phyloP scores from a whole-genome alignment of 73 alveolate genomes.

The Tetrahymena malaccensis region DNA sequence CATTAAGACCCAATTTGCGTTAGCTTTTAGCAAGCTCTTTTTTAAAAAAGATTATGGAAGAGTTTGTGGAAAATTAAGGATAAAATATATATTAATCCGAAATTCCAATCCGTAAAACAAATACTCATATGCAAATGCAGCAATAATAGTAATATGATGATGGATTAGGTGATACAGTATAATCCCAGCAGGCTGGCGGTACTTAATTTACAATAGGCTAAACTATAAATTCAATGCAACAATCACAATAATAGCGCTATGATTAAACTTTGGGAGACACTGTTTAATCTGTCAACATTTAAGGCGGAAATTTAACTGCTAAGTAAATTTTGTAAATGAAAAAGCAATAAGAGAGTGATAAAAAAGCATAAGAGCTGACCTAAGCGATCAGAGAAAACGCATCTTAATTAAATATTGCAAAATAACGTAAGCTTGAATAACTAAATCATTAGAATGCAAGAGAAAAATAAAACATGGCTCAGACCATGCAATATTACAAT shows the following conservation, averaged over 20 bases:
- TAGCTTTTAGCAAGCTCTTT: slow-evolving; percentile 7
- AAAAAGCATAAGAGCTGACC: neutral
- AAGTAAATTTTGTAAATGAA: neutral
- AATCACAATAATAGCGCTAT: neutral
- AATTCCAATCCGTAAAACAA: neutral
- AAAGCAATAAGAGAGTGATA: neutral
- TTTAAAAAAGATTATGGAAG: neutral
- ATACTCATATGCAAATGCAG: neutral
- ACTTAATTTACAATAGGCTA: neutral
- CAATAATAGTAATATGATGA: neutral
- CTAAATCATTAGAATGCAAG: neutral
- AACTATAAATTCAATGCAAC: neutral
- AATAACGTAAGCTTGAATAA: neutral
- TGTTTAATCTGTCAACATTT: neutral
- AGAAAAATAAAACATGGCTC: neutral
- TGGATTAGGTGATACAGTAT: neutral
- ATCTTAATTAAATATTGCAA: neutral
- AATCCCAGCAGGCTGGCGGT: neutral
- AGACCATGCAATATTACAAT: neutral
- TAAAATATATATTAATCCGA: neutral
- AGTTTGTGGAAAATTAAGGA: neutral
- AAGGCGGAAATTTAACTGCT: neutral
- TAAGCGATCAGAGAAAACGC: neutral
- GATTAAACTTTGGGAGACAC: neutral
- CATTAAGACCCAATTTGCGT: slow-evolving; percentile 5